Evolutionary conservation across 257 asterid genomes (phyloP).

Genomic region (Apocynum venetum): DNA sequence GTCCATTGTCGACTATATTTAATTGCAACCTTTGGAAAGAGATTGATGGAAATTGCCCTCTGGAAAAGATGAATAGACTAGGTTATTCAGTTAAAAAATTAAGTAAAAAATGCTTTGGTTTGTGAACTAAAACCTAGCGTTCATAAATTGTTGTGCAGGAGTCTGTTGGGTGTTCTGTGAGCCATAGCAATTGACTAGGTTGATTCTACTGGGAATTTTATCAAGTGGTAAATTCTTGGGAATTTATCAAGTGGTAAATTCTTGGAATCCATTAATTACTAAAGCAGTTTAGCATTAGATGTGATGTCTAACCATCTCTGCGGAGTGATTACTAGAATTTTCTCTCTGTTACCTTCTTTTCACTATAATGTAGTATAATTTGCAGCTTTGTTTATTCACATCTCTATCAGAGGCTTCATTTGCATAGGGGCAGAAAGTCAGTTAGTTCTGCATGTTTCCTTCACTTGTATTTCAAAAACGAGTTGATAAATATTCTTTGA

Average conservation of each 20-base stretch:
- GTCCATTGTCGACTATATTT: background rate
- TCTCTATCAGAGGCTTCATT: background rate
- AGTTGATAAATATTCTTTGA: background rate
- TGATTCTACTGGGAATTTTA: background rate
- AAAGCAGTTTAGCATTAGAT: background rate
- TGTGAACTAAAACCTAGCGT: background rate
- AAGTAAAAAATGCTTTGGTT: background rate
- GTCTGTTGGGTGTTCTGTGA: background rate
- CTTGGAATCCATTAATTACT: background rate
- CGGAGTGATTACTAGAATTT: background rate
- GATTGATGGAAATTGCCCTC: background rate
- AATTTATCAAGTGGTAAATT: background rate
- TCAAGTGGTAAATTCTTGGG: too few relatives aligned
- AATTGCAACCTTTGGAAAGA: background rate
- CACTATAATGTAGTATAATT: background rate
- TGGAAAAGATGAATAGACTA: background rate
- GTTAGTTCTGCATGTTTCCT: background rate
- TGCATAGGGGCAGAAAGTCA: background rate
- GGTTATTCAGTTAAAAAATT: background rate
- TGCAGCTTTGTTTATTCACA: background rate
- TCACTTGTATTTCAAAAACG: too few relatives aligned
- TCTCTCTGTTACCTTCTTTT: background rate
- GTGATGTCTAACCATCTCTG: background rate
- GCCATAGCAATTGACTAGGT: background rate
- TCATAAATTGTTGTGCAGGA: background rate